Base-by-base conservation (phyloP, 2,329 filamentous ascomycete species). In the Keithomyces neogunnii region DNA sequence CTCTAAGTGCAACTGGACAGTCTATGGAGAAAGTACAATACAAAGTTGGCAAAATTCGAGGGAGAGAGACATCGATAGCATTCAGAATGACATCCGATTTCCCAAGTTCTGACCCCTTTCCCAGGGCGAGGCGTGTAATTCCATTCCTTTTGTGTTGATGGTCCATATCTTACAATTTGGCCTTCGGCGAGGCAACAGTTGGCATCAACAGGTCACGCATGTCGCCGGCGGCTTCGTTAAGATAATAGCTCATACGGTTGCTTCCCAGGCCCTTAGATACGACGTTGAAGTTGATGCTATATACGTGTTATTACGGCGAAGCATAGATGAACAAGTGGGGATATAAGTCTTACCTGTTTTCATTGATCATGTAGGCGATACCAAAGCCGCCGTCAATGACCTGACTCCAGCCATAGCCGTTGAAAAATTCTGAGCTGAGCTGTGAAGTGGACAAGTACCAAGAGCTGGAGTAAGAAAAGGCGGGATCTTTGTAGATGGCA, bases 321-420 rank as follows among this genome's bases (percentile, higher is more conserved):
- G 26, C 19, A 44, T 3, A 29, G 7, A 9, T 13, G 28, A 13
- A 42, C 11, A 7, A 11, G 33, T 11, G 6, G 6, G 33, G 33
- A 9, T 30, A 29, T 11, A 26, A 30, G 6, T 39, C 51, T 69
- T 66, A 89, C 86, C 83, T 91, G 71, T 96, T 95, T 78, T 97
- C 92, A 67, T 99, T 99, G 69, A 99, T 97, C 93, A 99, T 99
- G 69, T 99, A 99, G 39, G 93, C 93, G 65, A 99, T 95, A 58
- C 93, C 93, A 72, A 93, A 99, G 32, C 93, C 93, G 54, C 86
- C 88, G 64, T 97, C 91, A 51, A 97, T 87, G 49, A 99, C 93
- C 75, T 99, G 92, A 66, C 88, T 93, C 93, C 93, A 99, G 45
- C 93, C 93, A 70, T 99, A 99, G 29, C 95, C 93, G 68, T 99